Percentiles rank a stretch among this genome's conserved stretches.
Conservation (phyloP, 2,329 filamentous ascomycete species). For the Neurospora sp. region DNA sequence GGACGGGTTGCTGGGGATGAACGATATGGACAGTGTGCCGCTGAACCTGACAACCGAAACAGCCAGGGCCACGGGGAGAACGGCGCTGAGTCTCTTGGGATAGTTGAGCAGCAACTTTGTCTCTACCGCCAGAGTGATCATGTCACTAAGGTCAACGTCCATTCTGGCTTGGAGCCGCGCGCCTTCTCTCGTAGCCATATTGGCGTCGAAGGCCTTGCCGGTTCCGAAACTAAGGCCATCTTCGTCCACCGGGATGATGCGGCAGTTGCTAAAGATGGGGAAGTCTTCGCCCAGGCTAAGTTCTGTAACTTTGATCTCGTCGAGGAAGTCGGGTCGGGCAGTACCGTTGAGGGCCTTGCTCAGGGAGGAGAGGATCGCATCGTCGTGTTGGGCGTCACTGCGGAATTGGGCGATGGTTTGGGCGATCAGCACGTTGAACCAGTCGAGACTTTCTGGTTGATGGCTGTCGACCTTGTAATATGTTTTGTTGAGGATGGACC, state of each 20-base stretch:
- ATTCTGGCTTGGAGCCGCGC: slow-evolving; percentile 83
- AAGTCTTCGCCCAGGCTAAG: slow-evolving; percentile 93
- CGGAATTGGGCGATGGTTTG: slow-evolving; percentile 95
- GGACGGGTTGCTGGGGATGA: slow-evolving; percentile 66
- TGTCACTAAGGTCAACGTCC: slow-evolving; percentile 94
- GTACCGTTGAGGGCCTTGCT: slow-evolving; percentile 81
- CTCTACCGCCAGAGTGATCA: slow-evolving; percentile 88
- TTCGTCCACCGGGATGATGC: slow-evolving; percentile 84
- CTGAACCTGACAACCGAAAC: slow-evolving; percentile 92
- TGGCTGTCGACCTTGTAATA: slow-evolving; percentile 96
- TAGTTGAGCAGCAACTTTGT: slow-evolving; percentile 93
- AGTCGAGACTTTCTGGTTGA: slow-evolving; percentile 92
- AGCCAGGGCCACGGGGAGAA: slow-evolving; percentile 82
- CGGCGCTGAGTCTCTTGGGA: slow-evolving; percentile 77
- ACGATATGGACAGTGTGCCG: slow-evolving; percentile 85
- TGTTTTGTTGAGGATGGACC: slow-evolving; percentile 88
- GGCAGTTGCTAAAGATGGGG: slow-evolving; percentile 96
- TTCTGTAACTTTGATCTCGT: slow-evolving; percentile 89
- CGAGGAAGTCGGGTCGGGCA: slow-evolving; percentile 79
- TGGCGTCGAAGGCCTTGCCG: slow-evolving; percentile 41
- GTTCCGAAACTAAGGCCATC: slow-evolving; percentile 52
- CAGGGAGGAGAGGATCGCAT: slow-evolving; percentile 76
- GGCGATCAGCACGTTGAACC: slow-evolving; percentile 96
- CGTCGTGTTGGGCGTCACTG: slow-evolving; percentile 83
- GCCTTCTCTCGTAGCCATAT: slow-evolving; percentile 48